Conservation (phyloP, 164 flowering plant genomes). For the Magnolia kwangsiensis region DNA sequence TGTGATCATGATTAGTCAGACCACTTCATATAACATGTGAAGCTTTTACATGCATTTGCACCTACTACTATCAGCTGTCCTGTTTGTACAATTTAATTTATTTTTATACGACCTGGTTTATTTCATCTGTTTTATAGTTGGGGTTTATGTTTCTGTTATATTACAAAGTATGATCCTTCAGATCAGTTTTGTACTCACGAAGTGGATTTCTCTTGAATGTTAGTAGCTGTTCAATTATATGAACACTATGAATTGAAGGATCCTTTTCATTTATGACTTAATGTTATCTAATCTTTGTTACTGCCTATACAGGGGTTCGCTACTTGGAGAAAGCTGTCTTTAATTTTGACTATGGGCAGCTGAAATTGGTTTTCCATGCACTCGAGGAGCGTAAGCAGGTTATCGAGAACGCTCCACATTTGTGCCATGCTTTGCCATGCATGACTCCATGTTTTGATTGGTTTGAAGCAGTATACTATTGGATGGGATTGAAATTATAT, state of each 20-base stretch:
- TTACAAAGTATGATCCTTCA: background rate
- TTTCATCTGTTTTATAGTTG: background rate
- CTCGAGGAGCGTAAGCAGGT: conserved; percentile 97
- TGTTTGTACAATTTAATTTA: too few relatives aligned
- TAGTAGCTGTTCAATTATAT: background rate
- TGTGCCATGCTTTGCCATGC: conserved; percentile 95
- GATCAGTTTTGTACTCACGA: background rate
- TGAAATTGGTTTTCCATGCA: conserved; percentile 96
- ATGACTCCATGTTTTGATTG: conserved; percentile 98
- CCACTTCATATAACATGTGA: too few relatives aligned
- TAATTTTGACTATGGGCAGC: conserved; percentile 91
- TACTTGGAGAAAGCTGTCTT: conserved; percentile 98
- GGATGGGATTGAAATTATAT: conserved; percentile 91
- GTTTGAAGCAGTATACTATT: conserved; percentile 90
- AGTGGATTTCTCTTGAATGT: background rate
- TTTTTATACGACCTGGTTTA: background rate
- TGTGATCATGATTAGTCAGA: too few relatives aligned
- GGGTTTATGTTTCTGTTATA: background rate
- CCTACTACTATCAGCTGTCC: too few relatives aligned
- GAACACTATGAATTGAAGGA: background rate
- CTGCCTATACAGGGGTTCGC: conserved; percentile 63
- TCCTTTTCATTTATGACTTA: background rate
- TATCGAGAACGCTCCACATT: conserved; percentile 93
- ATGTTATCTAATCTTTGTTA: background rate
- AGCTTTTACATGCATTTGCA: too few relatives aligned